These are phyloP conservation scores for Phytophthora melonis DNA, from an alignment of 352 stramenopile species.

Conservation along the genomic window DNA sequence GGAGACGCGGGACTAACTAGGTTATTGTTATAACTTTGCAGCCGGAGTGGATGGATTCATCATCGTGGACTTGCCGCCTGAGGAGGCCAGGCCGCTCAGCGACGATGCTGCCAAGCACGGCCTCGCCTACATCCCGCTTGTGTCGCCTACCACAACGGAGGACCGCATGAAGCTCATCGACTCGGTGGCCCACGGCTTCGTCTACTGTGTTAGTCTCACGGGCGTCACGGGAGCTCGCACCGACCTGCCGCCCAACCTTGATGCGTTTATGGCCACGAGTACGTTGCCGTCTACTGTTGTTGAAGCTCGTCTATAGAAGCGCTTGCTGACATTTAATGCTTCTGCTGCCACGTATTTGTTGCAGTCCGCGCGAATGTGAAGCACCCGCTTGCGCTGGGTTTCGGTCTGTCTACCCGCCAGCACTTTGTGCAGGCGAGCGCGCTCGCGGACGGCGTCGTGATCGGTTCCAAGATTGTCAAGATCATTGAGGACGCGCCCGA, in stretches of 20 bases:
- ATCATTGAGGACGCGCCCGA: slow-evolving; percentile 77
- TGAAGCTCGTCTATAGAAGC: not conserved
- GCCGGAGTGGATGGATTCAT: slow-evolving; percentile 98
- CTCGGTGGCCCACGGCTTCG: slow-evolving; percentile 81
- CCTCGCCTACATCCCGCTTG: slow-evolving; percentile 96
- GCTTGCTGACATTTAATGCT: not conserved
- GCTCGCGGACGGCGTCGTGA: slow-evolving; percentile 93
- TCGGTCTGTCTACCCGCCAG: slow-evolving; percentile 96
- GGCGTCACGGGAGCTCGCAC: slow-evolving; percentile 95
- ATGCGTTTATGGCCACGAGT: slow-evolving; percentile 94
- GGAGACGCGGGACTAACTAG: slow-evolving; percentile 1
- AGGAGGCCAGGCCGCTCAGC: slow-evolving; percentile 94
- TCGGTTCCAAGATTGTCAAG: slow-evolving; percentile 91
- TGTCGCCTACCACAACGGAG: slow-evolving; percentile 98
- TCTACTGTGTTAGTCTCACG: slow-evolving; percentile 90
- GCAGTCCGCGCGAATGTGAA: slow-evolving; percentile 85
- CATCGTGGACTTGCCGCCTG: slow-evolving; percentile 97
- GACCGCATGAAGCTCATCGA: slow-evolving; percentile 90
- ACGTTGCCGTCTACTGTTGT: slow-evolving; percentile 25
- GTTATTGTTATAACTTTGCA: slow-evolving; percentile 18
- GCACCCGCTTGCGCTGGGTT: slow-evolving; percentile 95
- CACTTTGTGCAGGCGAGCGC: slow-evolving; percentile 92
- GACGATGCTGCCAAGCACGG: slow-evolving; percentile 90
- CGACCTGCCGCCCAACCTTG: slow-evolving; percentile 93
- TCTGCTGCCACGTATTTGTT: slow-evolving; percentile 7